Percentiles rank a stretch among this genome's conserved stretches.
Conservation (phyloP, 106 monocot species). For the Acanthochlamys bracteata region DNA sequence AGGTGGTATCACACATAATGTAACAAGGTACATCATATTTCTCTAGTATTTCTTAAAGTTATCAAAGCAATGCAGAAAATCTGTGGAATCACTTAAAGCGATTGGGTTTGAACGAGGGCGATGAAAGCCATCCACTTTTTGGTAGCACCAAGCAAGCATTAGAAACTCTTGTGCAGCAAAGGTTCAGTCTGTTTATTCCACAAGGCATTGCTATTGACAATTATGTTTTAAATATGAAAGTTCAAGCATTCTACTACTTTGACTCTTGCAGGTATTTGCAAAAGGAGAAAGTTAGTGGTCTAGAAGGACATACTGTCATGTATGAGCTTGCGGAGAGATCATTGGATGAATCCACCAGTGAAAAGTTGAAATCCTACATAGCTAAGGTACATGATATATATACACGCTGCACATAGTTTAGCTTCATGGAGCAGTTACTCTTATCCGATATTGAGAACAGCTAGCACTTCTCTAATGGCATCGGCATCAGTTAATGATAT, state of each 20-base stretch:
- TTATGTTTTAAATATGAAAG: not conserved
- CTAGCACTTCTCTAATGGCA: too few species aligned
- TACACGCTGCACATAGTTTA: too few species aligned
- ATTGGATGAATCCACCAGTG: slow-evolving; percentile 51
- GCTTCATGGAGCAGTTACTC: too few species aligned
- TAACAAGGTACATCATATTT: not conserved
- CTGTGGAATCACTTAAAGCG: slow-evolving; percentile 83
- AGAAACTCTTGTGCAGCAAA: slow-evolving; percentile 83
- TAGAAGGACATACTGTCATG: slow-evolving; percentile 62
- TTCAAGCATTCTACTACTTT: not conserved
- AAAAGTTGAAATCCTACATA: slow-evolving; percentile 54
- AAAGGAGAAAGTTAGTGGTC: slow-evolving; percentile 73
- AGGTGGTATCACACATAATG: not conserved
- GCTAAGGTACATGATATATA: slow-evolving; percentile 40
- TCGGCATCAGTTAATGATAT: too few species aligned
- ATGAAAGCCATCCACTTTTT: slow-evolving; percentile 67
- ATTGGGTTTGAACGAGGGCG: slow-evolving; percentile 69
- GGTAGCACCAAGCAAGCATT: slow-evolving; percentile 69
- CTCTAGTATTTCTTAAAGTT: not conserved
- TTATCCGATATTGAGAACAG: too few species aligned
- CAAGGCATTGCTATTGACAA: not conserved
- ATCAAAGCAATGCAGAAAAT: slow-evolving; percentile 39
- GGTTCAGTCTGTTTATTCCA: slow-evolving; percentile 21
- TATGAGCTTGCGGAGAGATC: slow-evolving; percentile 94
- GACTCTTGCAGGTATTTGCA: slow-evolving; percentile 46